phyloP scores from a whole-genome alignment of 176 grass and related monocot genomes.

The Carex kokanica region DNA sequence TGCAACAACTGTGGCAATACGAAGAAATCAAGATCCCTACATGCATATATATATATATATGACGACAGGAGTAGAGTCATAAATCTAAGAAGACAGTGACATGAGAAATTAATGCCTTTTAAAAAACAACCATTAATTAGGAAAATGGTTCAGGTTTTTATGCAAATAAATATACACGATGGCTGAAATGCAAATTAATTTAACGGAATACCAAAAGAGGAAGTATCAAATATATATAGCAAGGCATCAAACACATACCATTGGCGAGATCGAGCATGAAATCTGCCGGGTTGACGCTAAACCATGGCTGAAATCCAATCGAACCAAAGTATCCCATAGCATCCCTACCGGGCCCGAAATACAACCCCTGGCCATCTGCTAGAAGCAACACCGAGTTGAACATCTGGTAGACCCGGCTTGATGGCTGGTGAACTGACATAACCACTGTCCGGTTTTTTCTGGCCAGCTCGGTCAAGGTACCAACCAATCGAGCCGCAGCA shows the following conservation, averaged over 20 bases:
- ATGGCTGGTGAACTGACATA: constrained; percentile 82
- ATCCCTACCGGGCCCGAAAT: constrained; percentile 49
- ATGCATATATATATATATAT: too few species aligned
- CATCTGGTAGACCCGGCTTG: constrained; percentile 77
- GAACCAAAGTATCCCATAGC: constrained; percentile 80
- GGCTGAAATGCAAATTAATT: constrained; percentile 13
- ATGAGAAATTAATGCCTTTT: neutral
- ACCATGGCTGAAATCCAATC: constrained; percentile 51
- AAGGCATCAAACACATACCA: constrained; percentile 42
- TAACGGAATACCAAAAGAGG: neutral
- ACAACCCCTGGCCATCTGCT: constrained; percentile 65
- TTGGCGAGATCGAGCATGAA: constrained; percentile 99
- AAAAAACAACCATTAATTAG: neutral
- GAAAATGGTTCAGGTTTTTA: neutral
- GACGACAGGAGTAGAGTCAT: neutral
- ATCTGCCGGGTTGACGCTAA: constrained; percentile 89
- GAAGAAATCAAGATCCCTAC: too few species aligned
- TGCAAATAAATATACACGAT: neutral
- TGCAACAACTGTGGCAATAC: neutral
- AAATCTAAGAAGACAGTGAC: constrained; percentile 5
- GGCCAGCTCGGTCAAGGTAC: constrained; percentile 46
- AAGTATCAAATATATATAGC: neutral
- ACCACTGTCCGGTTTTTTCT: constrained; percentile 56
- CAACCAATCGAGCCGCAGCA: constrained; percentile 55
- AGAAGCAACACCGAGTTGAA: constrained; percentile 80